These are phyloP conservation scores for Toxicodendron radicans DNA, from an alignment of 345 rosid species.

Conservation along the genomic window DNA sequence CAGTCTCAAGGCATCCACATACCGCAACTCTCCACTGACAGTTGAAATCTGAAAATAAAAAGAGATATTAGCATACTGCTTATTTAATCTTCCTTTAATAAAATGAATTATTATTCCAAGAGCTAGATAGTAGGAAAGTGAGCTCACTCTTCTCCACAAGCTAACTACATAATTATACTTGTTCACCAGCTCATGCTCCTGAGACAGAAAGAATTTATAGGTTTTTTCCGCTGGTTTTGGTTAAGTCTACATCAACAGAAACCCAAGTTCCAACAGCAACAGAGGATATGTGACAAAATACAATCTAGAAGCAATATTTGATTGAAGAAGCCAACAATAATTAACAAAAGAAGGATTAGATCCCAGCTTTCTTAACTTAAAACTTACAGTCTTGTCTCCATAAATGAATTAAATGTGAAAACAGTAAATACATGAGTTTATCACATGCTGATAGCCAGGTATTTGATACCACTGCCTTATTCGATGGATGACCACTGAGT, in stretches of 20 bases:
- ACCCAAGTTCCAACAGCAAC: slow-evolving; percentile 17
- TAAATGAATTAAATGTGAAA: neutral
- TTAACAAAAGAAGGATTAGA: neutral
- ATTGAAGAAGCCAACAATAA: neutral
- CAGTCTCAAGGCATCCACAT: slow-evolving; percentile 75
- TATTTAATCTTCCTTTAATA: neutral
- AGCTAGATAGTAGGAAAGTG: neutral
- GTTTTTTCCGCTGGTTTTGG: slow-evolving; percentile 68
- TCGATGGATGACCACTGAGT: too few relatives aligned
- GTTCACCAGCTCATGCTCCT: slow-evolving; percentile 74
- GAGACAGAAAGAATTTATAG: slow-evolving; percentile 58
- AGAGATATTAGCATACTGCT: neutral
- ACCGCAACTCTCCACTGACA: slow-evolving; percentile 73
- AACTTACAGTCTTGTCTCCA: neutral
- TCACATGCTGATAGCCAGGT: neutral
- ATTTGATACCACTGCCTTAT: neutral
- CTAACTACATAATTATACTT: slow-evolving; percentile 84
- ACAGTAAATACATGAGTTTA: neutral
- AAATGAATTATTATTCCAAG: neutral
- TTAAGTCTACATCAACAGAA: slow-evolving; percentile 37
- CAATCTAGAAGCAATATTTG: slow-evolving; percentile 8
- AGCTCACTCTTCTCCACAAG: slow-evolving; percentile 91
- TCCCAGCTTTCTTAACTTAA: neutral
- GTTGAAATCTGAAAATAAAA: slow-evolving; percentile 65
- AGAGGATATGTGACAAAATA: neutral